Conservation (phyloP, 2,329 filamentous ascomycete genomes). For the Exophiala bonariae region DNA sequence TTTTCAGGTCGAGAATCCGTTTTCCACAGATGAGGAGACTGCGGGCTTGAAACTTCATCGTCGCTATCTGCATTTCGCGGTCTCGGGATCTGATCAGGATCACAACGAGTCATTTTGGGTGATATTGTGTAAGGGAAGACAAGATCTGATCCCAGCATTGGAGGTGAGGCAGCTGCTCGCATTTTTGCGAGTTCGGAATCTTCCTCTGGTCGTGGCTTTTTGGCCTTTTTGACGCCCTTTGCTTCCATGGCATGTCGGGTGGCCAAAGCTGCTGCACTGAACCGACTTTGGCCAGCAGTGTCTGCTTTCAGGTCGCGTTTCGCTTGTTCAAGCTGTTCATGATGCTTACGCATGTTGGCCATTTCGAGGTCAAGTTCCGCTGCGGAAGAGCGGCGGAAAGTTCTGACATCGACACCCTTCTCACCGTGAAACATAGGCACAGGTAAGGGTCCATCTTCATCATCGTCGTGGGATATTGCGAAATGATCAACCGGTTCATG, state of each 20-base stretch:
- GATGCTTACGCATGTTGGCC: constrained; percentile 77
- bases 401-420: constrained; percentile 30
- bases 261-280: constrained; percentile 34
- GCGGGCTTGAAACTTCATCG: constrained; percentile 54
- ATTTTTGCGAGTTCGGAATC: constrained; percentile 49
- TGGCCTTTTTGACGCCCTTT: constrained; percentile 17
- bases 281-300: constrained; percentile 33
- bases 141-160: constrained; percentile 84
- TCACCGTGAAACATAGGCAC: constrained; percentile 30
- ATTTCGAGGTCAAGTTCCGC: constrained; percentile 67
- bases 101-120: constrained; percentile 80
- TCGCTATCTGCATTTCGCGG: constrained; percentile 51
- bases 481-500: constrained; percentile 50
- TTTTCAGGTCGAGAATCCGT: constrained; percentile 28
- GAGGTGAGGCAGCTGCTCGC: constrained; percentile 66
- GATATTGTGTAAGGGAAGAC: constrained; percentile 79
- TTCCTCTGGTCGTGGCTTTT: constrained; percentile 25
- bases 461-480: constrained; percentile 38
- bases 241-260: constrained; percentile 26
- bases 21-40: constrained; percentile 29
- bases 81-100: constrained; percentile 67
- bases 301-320: constrained; percentile 41
- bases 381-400: constrained; percentile 44
- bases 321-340: constrained; percentile 60
- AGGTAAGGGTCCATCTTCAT: constrained; percentile 32